Evolutionary conservation across 495 filamentous ascomycete species (phyloP), one percentile per base, ranked within the genome.

Genomic region (Neurospora sp.): DNA sequence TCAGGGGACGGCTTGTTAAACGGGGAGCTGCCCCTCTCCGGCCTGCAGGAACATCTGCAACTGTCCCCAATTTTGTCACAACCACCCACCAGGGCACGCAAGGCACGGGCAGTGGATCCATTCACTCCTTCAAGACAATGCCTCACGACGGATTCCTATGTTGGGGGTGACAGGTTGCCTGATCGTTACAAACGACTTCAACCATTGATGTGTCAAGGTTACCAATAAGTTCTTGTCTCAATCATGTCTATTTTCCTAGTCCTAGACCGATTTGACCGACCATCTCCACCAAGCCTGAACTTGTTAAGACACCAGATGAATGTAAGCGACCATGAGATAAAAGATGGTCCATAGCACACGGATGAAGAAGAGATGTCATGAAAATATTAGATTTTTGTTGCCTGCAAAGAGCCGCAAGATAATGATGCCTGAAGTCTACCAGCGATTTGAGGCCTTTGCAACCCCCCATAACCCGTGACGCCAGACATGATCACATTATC

Each of bases 221-320:
- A 31, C 8, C 23, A 31, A 27, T 35, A 14, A 16, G 23, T 62
- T 6, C 12, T 62, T 62, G 54, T 62, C 20, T 14, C 20, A 62
- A 31, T 8, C 54, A 62, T 62, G 27, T 16, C 23, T 31, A 31
- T 79, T 82, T 81, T 85, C 80, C 78, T 77, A 78, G 78, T 81
- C 78, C 83, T 73, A 54, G 20, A 54, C 46, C 46, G 20, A 54
- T 20, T 54, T 20, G 46, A 54, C 46, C 18, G 7, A 20, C 78
- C 77, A 73, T 81, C 79, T 78, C 80, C 78, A 76, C 79, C 77
- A 81, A 79, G 76, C 23, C 23, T 72, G 71, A 80, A 78, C 74
- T 78, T 83, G 76, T 79, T 74, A 83, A 82, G 80, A 84, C 73
- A 62, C 73, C 76, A 41, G 72, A 82, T 78, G 72, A 83, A 81